phyloP scores from a whole-genome alignment of 108 stramenopile species.

The Cylindrotheca closterium region DNA sequence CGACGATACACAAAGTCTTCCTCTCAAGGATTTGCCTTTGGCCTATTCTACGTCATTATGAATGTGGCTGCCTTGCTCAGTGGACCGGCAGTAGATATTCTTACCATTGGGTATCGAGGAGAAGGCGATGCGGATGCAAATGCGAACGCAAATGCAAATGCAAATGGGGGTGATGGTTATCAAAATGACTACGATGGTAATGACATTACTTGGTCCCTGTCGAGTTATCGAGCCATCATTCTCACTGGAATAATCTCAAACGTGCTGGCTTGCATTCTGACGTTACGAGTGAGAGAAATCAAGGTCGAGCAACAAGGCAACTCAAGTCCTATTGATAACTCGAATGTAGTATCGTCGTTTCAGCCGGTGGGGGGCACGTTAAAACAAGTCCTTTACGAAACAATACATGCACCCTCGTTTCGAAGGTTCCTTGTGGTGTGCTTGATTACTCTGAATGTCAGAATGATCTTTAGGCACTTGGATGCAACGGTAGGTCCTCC shows the following conservation, averaged over 20 bases:
- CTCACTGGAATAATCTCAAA: conserved; percentile 63
- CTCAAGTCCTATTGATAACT: not conserved
- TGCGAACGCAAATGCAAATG: not conserved
- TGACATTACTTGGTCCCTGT: conserved; percentile 55
- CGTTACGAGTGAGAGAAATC: conserved; percentile 64
- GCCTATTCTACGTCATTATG: conserved; percentile 82
- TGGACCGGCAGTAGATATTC: conserved; percentile 68
- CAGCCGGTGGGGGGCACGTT: conserved; percentile 48
- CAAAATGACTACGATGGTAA: conserved; percentile 1
- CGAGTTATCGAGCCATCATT: conserved; percentile 66
- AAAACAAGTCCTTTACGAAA: conserved; percentile 49
- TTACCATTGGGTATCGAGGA: conserved; percentile 48
- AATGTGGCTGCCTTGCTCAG: conserved; percentile 77
- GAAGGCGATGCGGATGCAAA: conserved; percentile 1
- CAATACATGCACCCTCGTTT: conserved; percentile 58
- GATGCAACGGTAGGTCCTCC: conserved; percentile 78
- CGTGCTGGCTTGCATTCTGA: conserved; percentile 49
- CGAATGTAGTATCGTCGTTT: conserved; percentile 42
- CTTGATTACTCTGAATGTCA: conserved; percentile 79
- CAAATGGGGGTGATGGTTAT: not conserved
- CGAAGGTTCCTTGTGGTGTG: conserved; percentile 69
- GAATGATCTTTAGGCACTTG: conserved; percentile 83
- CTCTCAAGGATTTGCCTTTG: conserved; percentile 84
- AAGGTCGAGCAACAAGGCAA: conserved; percentile 39
- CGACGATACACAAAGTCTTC: conserved; percentile 58